Conservation (phyloP, 2,329 filamentous ascomycete genomes). For the Sporothrix pallida region DNA sequence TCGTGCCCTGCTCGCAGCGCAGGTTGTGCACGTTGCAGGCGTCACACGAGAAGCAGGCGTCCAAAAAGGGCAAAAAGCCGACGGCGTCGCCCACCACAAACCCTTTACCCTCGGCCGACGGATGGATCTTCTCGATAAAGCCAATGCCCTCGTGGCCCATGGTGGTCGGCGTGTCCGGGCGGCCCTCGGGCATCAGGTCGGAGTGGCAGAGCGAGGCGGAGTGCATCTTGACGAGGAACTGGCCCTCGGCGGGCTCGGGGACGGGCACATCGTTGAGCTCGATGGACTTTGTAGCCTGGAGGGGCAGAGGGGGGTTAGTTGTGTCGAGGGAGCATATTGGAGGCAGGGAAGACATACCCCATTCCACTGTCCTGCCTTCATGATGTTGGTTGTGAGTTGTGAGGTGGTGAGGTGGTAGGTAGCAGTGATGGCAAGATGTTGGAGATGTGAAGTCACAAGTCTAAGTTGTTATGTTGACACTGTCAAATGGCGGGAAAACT, state of each 20-base stretch:
- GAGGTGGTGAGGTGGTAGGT: background rate
- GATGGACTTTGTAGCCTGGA: slow-evolving; percentile 14
- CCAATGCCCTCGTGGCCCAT: slow-evolving; percentile 71
- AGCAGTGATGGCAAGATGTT: no score
- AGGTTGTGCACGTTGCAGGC: slow-evolving; percentile 40
- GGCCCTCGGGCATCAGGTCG: slow-evolving; percentile 29
- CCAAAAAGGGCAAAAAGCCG: slow-evolving; percentile 37
- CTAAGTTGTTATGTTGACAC: no score
- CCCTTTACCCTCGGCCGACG: slow-evolving; percentile 62
- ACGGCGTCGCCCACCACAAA: slow-evolving; percentile 12
- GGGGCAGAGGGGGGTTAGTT: background rate
- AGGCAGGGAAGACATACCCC: background rate
- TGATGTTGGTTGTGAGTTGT: background rate
- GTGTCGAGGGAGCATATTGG: no score
- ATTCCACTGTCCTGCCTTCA: slow-evolving; percentile 22
- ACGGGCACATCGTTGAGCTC: slow-evolving; percentile 30
- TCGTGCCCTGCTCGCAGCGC: slow-evolving; percentile 39
- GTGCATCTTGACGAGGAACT: slow-evolving; percentile 29
- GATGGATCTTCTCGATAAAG: slow-evolving; percentile 60
- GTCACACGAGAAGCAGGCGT: slow-evolving; percentile 40
- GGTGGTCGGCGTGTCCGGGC: slow-evolving; percentile 35
- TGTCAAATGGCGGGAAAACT: no score
- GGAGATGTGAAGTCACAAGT: background rate
- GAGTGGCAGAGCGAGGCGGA: slow-evolving; percentile 31
- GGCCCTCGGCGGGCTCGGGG: slow-evolving; percentile 20